Percentiles rank a stretch among this genome's conserved stretches.
Conservation (phyloP, 495 filamentous ascomycete species). For the Hypoxylon fuscum region DNA sequence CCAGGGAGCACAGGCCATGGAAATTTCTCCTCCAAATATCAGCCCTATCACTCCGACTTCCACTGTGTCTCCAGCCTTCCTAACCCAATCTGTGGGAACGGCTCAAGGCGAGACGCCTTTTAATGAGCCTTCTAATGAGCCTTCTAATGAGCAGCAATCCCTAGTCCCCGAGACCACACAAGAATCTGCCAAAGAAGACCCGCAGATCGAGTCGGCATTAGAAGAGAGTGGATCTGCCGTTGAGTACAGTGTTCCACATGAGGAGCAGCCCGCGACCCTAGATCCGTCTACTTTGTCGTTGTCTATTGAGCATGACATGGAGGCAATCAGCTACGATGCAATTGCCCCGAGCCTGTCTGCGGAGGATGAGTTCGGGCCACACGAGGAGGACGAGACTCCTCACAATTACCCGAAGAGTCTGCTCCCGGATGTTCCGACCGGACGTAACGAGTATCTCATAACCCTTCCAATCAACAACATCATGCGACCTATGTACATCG, state of each 20-base stretch:
- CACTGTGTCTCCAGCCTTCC: constrained; percentile 16
- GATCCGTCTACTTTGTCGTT: constrained; percentile 50
- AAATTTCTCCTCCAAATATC: constrained; percentile 5
- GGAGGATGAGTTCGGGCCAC: constrained; percentile 17
- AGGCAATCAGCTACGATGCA: constrained; percentile 33
- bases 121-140: constrained; percentile 11
- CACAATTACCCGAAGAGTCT: constrained; percentile 33
- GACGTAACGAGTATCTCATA: constrained; percentile 45
- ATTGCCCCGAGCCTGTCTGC: constrained; percentile 25
- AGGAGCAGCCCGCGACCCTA: constrained; percentile 46
- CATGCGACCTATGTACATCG: constrained; percentile 51
- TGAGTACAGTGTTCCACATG: constrained; percentile 10
- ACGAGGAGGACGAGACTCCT: constrained; percentile 31
- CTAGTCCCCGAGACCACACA: constrained; percentile 13
- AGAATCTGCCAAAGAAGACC: constrained; percentile 5
- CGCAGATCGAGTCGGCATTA: constrained; percentile 2
- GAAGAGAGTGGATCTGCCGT: constrained; percentile 8
- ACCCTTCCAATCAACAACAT: constrained; percentile 54
- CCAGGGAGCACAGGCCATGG: constrained; percentile 8
- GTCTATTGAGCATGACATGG: constrained; percentile 44
- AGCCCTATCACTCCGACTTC: constrained; percentile 17
- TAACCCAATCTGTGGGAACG: constrained; percentile 1
- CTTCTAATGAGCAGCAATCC: constrained; percentile 20
- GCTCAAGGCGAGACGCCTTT: not conserved
- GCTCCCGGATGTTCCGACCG: constrained; percentile 27